Evolutionary conservation across 2,329 filamentous ascomycete genomes (phyloP).

Genomic region (Pyrenophora tritici-repentis): DNA sequence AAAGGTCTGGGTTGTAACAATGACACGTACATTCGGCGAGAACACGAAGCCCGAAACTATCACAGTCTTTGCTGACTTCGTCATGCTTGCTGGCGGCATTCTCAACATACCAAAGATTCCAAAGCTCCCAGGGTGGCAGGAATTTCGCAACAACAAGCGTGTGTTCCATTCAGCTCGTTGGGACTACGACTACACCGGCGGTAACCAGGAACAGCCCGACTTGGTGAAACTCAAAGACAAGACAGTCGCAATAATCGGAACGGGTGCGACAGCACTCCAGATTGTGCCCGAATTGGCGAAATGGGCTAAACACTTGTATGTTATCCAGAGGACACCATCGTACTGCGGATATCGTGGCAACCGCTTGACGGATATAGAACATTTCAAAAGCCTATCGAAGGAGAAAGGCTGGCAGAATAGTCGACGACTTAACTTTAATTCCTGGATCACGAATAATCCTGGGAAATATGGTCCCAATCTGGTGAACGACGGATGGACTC

Average conservation of each 20-base stretch:
- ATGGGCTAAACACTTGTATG: constrained; percentile 57
- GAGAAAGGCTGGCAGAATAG: constrained; percentile 59
- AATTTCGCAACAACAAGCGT: constrained; percentile 20
- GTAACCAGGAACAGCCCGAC: constrained; percentile 19
- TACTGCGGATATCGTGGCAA: constrained; percentile 44
- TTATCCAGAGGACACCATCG: constrained; percentile 62
- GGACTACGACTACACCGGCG: constrained; percentile 35
- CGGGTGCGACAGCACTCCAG: constrained; percentile 40
- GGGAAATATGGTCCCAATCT: constrained; percentile 43
- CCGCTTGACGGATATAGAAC: constrained; percentile 19
- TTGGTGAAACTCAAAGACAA: constrained; percentile 45
- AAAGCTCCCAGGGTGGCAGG: neutral
- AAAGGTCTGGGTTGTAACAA: constrained; percentile 41
- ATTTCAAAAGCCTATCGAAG: neutral
- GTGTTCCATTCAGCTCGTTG: constrained; percentile 41
- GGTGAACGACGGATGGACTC: constrained; percentile 58
- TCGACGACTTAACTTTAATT: constrained; percentile 49
- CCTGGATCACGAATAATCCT: neutral
- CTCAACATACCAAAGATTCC: neutral
- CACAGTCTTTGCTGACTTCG: neutral
- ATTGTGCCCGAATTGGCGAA: constrained; percentile 50
- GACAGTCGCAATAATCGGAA: constrained; percentile 41
- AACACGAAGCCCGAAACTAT: neutral
- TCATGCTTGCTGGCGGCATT: neutral
- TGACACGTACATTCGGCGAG: constrained; percentile 44